Evolutionary conservation across 352 stramenopile species (phyloP).

Genomic region (Elongisporangium anandrum): DNA sequence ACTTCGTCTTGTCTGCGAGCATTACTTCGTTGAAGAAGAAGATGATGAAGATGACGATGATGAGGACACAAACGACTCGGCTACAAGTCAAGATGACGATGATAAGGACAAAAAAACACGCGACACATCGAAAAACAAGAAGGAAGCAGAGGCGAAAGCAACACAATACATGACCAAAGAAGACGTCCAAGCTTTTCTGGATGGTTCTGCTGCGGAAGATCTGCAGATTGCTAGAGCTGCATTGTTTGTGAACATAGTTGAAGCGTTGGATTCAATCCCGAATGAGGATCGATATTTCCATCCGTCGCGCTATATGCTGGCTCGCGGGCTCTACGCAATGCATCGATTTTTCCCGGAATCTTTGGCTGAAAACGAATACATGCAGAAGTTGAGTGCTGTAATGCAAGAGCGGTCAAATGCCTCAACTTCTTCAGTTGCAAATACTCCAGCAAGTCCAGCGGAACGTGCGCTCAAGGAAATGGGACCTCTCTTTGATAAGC

Average conservation of each 20-base stretch:
- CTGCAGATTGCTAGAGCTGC: conserved; percentile 27
- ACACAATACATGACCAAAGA: conserved; percentile 1
- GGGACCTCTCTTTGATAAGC: conserved; percentile 61
- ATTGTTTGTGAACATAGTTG: conserved; percentile 60
- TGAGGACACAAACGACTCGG: conserved; percentile 1
- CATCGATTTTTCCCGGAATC: conserved; percentile 15
- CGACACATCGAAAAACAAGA: conserved; percentile 6
- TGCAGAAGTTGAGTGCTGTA: background rate
- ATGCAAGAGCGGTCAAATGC: background rate
- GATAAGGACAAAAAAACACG: conserved; percentile 8
- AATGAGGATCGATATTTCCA: conserved; percentile 83
- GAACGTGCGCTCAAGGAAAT: conserved; percentile 45
- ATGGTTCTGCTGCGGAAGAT: background rate
- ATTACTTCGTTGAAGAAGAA: conserved; percentile 44
- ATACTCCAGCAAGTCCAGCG: conserved; percentile 21
- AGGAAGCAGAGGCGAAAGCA: background rate
- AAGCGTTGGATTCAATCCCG: conserved; percentile 70
- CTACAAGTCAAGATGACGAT: background rate
- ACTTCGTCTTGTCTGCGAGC: conserved; percentile 35
- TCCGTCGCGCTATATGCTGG: conserved; percentile 54
- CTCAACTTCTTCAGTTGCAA: background rate
- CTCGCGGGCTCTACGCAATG: conserved; percentile 50
- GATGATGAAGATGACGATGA: conserved; percentile 2
- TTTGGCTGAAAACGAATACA: background rate
- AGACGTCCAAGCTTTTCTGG: background rate